These are phyloP conservation scores for Globisporangium heterothallicum DNA, from an alignment of 352 stramenopile genomes.

Conservation along the genomic window DNA sequence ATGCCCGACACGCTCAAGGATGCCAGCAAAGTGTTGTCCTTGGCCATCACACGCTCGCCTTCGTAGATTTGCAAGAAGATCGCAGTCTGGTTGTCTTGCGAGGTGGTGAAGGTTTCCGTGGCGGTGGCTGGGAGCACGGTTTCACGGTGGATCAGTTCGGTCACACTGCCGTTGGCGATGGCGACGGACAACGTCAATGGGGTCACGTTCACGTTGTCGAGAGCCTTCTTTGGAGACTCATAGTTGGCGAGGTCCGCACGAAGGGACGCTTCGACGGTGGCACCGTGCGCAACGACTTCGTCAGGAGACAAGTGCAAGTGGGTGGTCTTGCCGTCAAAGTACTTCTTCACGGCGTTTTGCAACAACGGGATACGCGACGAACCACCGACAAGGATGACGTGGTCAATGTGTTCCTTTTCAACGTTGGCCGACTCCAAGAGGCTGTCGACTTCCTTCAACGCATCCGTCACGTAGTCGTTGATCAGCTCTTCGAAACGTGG, in stretches of 20 bases:
- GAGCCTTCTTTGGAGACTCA: slow-evolving; percentile 48
- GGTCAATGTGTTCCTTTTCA: slow-evolving; percentile 88
- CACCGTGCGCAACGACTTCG: slow-evolving; percentile 88
- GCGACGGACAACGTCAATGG: slow-evolving; percentile 91
- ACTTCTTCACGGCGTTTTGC: slow-evolving; percentile 75
- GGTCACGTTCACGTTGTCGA: slow-evolving; percentile 89
- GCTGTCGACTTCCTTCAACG: slow-evolving; percentile 88
- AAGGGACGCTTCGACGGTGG: slow-evolving; percentile 77
- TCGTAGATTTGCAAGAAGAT: slow-evolving; percentile 94
- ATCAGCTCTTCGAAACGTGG: slow-evolving; percentile 96
- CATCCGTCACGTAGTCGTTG: slow-evolving; percentile 89
- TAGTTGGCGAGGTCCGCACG: slow-evolving; percentile 65
- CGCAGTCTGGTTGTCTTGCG: slow-evolving; percentile 86
- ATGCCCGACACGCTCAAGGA: slow-evolving; percentile 90
- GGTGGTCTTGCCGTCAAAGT: slow-evolving; percentile 80
- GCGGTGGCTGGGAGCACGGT: slow-evolving; percentile 84
- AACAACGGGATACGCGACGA: slow-evolving; percentile 97
- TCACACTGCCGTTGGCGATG: slow-evolving; percentile 89
- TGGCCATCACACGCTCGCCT: slow-evolving; percentile 96
- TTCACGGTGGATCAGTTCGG: slow-evolving; percentile 88
- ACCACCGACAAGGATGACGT: slow-evolving; percentile 96
- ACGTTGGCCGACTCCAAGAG: slow-evolving; percentile 71
- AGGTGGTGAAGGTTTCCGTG: slow-evolving; percentile 87
- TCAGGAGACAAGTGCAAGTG: slow-evolving; percentile 86
- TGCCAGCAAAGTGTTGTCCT: slow-evolving; percentile 93